These are phyloP conservation scores for Geotrichum restrictum DNA, from an alignment of 1,139 yeast species.

Conservation along the genomic window DNA sequence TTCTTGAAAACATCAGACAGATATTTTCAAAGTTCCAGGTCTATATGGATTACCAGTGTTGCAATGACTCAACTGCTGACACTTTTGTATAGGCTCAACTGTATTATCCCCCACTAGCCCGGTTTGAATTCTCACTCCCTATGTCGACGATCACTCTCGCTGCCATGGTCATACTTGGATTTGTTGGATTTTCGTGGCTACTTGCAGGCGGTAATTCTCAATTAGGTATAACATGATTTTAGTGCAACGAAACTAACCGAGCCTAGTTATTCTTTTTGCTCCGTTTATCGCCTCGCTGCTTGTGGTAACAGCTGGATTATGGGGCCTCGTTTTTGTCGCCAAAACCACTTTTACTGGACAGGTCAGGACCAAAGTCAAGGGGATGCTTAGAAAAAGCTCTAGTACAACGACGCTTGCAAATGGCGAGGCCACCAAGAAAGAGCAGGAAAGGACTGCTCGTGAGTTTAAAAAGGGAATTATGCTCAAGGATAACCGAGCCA, in stretches of 20 bases:
- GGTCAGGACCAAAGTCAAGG: background rate
- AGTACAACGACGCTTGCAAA: background rate
- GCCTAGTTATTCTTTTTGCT: slow-evolving; percentile 1
- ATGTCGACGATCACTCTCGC: background rate
- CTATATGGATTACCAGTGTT: background rate
- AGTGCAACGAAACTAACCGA: no score
- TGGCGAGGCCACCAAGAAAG: background rate
- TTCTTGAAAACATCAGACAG: slow-evolving; percentile 8
- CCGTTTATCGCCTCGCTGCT: slow-evolving; percentile 4
- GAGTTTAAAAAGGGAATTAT: background rate
- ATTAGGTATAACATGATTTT: background rate
- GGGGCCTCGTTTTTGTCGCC: background rate
- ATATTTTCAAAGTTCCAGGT: no score
- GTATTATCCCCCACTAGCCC: background rate
- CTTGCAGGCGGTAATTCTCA: background rate
- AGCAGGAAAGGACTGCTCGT: no score
- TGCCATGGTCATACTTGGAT: slow-evolving; percentile 2
- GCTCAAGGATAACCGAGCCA: slow-evolving; percentile 5
- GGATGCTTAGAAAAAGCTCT: background rate
- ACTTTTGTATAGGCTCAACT: background rate
- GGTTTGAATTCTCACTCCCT: background rate
- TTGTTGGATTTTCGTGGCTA: slow-evolving; percentile 2
- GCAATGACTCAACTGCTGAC: no score
- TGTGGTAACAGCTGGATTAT: background rate
- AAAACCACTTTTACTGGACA: background rate